Evolutionary conservation across 805 yeast species (phyloP).

Genomic region (Saturnispora hagleri): DNA sequence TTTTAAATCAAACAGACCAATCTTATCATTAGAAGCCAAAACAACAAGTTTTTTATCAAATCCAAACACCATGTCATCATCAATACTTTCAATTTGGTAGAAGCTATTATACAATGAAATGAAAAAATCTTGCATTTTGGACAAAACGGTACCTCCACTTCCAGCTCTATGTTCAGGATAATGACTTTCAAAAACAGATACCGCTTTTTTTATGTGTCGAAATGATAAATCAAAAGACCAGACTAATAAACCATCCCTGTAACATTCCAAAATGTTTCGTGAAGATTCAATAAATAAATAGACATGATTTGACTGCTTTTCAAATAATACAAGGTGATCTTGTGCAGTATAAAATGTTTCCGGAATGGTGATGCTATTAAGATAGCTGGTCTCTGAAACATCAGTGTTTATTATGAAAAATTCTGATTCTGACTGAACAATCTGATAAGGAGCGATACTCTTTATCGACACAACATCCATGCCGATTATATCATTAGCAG

Average conservation of each 20-base stretch:
- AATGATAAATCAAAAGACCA: conserved; percentile 41
- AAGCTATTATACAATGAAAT: neutral
- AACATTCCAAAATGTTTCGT: conserved; percentile 13
- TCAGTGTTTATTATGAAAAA: conserved; percentile 16
- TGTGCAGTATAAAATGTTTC: conserved; percentile 16
- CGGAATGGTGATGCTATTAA: conserved; percentile 7
- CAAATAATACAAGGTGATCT: conserved; percentile 8
- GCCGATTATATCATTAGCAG: conserved; percentile 3
- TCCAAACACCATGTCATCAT: conserved; percentile 32
- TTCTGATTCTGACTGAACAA: conserved; percentile 5
- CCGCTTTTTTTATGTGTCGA: conserved; percentile 29
- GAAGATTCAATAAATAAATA: conserved; percentile 12
- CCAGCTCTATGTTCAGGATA: conserved; percentile 9
- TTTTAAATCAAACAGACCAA: conserved; percentile 39
- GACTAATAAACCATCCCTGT: conserved; percentile 17
- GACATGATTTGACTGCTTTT: conserved; percentile 6
- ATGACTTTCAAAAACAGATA: conserved; percentile 21
- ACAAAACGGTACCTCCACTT: neutral
- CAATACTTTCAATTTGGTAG: conserved; percentile 11
- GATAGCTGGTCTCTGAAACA: neutral
- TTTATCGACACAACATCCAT: neutral
- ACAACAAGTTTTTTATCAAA: conserved; percentile 35
- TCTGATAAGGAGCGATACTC: conserved; percentile 1
- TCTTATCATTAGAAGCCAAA: conserved; percentile 31
- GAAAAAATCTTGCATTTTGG: neutral